phyloP scores from a whole-genome alignment of 169 alveolate genomes.

The Hepatocystis sp. region DNA sequence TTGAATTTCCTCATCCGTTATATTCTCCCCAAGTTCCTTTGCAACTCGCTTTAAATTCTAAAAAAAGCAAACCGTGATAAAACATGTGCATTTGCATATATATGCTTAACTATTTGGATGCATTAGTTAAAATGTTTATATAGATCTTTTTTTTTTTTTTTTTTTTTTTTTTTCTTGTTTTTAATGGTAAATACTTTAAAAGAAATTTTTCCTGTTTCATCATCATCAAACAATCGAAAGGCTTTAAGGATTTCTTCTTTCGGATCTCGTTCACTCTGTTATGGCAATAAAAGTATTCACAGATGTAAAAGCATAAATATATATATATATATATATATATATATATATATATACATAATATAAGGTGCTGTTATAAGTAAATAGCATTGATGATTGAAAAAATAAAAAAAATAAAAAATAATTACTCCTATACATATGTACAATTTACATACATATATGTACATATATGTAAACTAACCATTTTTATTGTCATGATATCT shows the following conservation, averaged over 20 bases:
- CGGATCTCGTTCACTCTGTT: slow-evolving; percentile 94
- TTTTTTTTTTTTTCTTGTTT: too few species aligned
- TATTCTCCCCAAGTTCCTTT: slow-evolving; percentile 98
- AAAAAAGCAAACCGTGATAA: too few species aligned
- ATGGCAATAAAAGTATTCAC: not conserved
- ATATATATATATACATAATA: not conserved
- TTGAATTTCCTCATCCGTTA: slow-evolving; percentile 97
- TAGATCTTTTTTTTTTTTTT: too few species aligned
- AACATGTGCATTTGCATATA: too few species aligned
- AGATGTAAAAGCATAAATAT: not conserved
- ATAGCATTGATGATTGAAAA: not conserved
- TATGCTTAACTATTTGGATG: too few species aligned
- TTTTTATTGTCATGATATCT: slow-evolving; percentile 84
- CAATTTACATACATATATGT: not conserved
- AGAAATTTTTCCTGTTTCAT: slow-evolving; percentile 95
- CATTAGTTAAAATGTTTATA: too few species aligned
- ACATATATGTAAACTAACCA: slow-evolving; percentile 79
- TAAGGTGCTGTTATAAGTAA: not conserved
- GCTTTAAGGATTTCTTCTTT: slow-evolving; percentile 96
- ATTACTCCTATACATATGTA: too few species aligned
- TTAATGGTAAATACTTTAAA: slow-evolving; percentile 87
- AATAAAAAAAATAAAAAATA: too few species aligned
- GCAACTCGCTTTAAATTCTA: slow-evolving; percentile 97
- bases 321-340: slow-evolving; percentile 3
- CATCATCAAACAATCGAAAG: slow-evolving; percentile 97